Evolutionary conservation across 202 grass and related monocot genomes (phyloP).

Genomic region (Elaeis oleifera): DNA sequence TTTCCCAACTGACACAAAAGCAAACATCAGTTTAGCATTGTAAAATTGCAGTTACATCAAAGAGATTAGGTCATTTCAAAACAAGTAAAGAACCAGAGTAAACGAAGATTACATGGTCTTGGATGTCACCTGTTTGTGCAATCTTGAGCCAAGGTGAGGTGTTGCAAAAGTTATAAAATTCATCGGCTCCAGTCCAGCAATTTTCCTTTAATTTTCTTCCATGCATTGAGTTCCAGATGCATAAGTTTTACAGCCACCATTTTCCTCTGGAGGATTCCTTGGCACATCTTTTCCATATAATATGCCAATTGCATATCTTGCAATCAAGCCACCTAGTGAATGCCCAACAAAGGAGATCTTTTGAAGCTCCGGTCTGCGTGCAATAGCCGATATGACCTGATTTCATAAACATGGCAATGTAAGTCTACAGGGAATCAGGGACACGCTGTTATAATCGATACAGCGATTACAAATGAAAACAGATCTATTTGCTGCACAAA

Average conservation of each 20-base stretch:
- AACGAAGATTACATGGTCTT: slow-evolving; percentile 4
- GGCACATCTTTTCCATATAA: slow-evolving; percentile 33
- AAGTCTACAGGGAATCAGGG: not conserved
- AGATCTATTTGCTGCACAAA: too few relatives aligned
- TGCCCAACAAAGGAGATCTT: slow-evolving; percentile 93
- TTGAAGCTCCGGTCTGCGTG: slow-evolving; percentile 40
- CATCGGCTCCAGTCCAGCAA: slow-evolving; percentile 83
- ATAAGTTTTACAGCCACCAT: slow-evolving; percentile 27
- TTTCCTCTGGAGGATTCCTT: slow-evolving; percentile 22
- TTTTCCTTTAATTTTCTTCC: slow-evolving; percentile 31
- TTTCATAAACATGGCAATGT: slow-evolving; percentile 22
- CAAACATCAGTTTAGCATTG: too few relatives aligned
- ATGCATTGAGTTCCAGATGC: slow-evolving; percentile 12
- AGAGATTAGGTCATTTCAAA: not conserved
- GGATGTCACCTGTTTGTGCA: slow-evolving; percentile 66
- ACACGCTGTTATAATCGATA: slow-evolving; percentile 2
- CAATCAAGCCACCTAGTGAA: slow-evolving; percentile 87
- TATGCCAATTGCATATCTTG: slow-evolving; percentile 86
- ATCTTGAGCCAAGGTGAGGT: slow-evolving; percentile 85
- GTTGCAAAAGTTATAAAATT: slow-evolving; percentile 96
- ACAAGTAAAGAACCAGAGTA: not conserved
- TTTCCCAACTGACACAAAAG: too few relatives aligned
- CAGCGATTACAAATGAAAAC: not conserved
- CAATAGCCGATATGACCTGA: slow-evolving; percentile 53
- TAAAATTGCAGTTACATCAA: slow-evolving; percentile 2